These are phyloP conservation scores for Neonectria faginata DNA, from an alignment of 2,329 filamentous ascomycete species.

Conservation along the genomic window DNA sequence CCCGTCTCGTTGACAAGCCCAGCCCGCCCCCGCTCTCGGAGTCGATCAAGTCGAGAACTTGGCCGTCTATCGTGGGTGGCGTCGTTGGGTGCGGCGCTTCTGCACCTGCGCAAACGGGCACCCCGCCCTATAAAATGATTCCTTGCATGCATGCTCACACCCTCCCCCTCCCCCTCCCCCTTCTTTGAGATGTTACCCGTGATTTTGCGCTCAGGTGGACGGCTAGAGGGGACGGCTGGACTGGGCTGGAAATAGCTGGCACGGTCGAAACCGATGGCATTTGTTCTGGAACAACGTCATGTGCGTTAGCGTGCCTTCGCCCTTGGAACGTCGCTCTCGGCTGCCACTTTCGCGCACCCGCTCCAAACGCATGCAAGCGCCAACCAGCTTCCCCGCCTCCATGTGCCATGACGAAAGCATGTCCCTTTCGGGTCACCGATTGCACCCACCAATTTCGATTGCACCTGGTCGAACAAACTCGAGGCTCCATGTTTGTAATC, in stretches of 20 bases:
- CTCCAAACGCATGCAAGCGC: conserved; percentile 29
- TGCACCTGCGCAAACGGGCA: conserved; percentile 8
- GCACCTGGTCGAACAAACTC: background rate
- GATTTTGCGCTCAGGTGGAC: background rate
- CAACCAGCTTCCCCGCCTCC: conserved; percentile 37
- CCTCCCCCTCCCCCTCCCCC: background rate
- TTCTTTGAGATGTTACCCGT: conserved; percentile 1
- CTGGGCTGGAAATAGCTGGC: too few species aligned
- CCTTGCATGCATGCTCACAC: background rate
- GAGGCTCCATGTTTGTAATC: background rate
- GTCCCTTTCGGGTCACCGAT: conserved; percentile 32
- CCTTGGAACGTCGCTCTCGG: conserved; percentile 1
- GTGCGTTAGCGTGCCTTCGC: conserved; percentile 28
- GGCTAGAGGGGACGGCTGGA: background rate
- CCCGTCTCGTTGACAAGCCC: background rate
- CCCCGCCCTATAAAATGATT: conserved; percentile 25
- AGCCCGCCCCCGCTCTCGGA: conserved; percentile 10
- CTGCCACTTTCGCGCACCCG: conserved; percentile 10
- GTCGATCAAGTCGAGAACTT: conserved; percentile 19
- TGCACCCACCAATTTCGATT: conserved; percentile 9
- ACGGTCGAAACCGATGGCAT: conserved; percentile 7
- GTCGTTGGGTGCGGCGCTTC: conserved; percentile 20
- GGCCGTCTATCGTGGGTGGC: conserved; percentile 19
- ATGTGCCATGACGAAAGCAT: conserved; percentile 42
- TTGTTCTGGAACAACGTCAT: conserved; percentile 37